Conservation (phyloP, 2,329 filamentous ascomycete species). For the Nothopassalora personata region DNA sequence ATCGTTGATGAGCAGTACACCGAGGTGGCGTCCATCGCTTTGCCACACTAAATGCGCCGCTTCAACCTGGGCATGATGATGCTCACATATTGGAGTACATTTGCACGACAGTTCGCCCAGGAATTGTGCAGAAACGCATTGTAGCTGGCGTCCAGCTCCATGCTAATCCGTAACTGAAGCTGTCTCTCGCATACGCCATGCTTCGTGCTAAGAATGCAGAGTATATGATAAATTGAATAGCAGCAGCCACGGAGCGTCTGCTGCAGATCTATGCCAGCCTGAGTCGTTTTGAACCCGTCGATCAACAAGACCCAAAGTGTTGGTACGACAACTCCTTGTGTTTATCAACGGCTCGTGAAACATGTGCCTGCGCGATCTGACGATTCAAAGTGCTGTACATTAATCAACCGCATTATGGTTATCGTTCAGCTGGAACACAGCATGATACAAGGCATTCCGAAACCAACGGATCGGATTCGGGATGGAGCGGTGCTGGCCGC, state of each 20-base stretch:
- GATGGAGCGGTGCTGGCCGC: not conserved
- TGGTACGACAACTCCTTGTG: not conserved
- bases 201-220: not conserved
- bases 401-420: not conserved
- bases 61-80: too few relatives aligned
- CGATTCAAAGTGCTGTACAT: not conserved
- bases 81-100: not conserved
- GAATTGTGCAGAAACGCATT: not conserved
- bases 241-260: not conserved
- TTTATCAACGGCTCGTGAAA: not conserved
- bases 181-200: not conserved
- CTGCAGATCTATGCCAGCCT: not conserved
- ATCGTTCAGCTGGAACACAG: not conserved
- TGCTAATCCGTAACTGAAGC: not conserved
- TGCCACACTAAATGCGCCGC: conserved; percentile 10
- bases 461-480: not conserved
- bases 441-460: not conserved
- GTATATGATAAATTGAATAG: not conserved
- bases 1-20: conserved; percentile 50
- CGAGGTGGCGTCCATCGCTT: conserved; percentile 37
- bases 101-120: not conserved
- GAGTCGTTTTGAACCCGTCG: not conserved
- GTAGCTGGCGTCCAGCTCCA: not conserved
- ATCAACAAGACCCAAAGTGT: not conserved
- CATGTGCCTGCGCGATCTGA: not conserved